Evolutionary conservation across 73 alveolate genomes (phyloP).

Genomic region (Paramecium sonneborni): DNA sequence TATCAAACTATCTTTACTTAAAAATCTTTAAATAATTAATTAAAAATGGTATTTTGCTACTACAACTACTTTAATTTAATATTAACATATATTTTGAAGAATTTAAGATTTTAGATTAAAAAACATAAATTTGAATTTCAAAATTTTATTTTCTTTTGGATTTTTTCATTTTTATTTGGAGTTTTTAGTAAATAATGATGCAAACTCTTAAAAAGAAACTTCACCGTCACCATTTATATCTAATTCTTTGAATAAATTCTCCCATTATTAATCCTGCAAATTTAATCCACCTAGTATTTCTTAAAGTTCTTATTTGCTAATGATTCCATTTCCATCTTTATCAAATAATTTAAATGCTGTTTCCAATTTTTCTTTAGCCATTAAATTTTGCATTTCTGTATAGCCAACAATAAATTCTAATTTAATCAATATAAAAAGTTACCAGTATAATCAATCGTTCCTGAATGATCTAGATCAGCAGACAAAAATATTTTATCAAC

Average conservation of each 20-base stretch:
- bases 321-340: constrained; percentile 41
- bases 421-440: background rate
- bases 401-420: background rate
- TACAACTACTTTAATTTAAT: no score
- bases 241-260: background rate
- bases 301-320: background rate
- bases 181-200: background rate
- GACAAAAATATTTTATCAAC: background rate
- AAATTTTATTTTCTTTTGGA: no score
- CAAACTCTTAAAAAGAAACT: constrained; percentile 1
- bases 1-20: no score
- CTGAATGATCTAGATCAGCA: constrained; percentile 67
- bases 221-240: constrained; percentile 21
- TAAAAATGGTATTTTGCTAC: no score
- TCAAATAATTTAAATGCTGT: constrained; percentile 33
- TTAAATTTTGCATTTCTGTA: background rate
- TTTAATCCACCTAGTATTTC: constrained; percentile 36
- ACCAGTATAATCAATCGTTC: constrained; percentile 74
- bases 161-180: background rate
- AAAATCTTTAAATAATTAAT: background rate
- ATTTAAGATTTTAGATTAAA: background rate
- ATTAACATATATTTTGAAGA: background rate
- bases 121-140: background rate
- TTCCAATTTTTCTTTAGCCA: constrained; percentile 27
- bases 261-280: background rate